Evolutionary conservation across 768 basidiomycete genomes (phyloP).

Genomic region (Solioccasus polychromus): DNA sequence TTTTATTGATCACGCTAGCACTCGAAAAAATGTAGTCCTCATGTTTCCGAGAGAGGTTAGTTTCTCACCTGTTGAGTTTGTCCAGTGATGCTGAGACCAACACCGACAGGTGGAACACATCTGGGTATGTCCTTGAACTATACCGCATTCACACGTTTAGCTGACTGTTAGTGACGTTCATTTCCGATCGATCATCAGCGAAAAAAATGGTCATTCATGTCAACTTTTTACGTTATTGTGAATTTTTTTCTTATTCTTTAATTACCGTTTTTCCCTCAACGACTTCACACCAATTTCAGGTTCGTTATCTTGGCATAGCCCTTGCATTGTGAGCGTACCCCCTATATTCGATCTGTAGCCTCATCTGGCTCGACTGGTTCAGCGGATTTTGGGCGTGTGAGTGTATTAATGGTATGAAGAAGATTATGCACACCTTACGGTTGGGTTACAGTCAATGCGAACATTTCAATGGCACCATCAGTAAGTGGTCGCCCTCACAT

Average conservation of each 20-base stretch:
- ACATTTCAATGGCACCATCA: slow-evolving; percentile 13
- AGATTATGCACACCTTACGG: background rate
- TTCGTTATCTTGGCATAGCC: slow-evolving; percentile 16
- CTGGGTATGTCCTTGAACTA: slow-evolving; percentile 14
- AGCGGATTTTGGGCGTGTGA: slow-evolving; percentile 18
- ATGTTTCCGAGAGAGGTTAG: slow-evolving; percentile 22
- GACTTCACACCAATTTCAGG: slow-evolving; percentile 1
- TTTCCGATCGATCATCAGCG: background rate
- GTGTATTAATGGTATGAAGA: background rate
- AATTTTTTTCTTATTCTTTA: background rate
- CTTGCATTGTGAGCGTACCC: slow-evolving; percentile 12
- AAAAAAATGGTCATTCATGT: slow-evolving; percentile 12
- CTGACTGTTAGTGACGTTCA: background rate
- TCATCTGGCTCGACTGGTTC: background rate
- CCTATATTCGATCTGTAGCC: background rate
- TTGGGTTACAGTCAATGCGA: slow-evolving; percentile 13
- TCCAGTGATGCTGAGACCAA: background rate
- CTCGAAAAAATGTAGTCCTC: slow-evolving; percentile 10
- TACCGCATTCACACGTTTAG: background rate
- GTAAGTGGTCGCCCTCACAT: background rate
- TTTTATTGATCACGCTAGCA: background rate
- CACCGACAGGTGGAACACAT: slow-evolving; percentile 17
- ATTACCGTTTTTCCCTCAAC: background rate
- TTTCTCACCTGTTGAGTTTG: background rate
- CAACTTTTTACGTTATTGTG: slow-evolving; percentile 17